These are phyloP conservation scores for Apiotrichum sp. DNA, from an alignment of 1,284 basidiomycete species.

Conservation along the genomic window DNA sequence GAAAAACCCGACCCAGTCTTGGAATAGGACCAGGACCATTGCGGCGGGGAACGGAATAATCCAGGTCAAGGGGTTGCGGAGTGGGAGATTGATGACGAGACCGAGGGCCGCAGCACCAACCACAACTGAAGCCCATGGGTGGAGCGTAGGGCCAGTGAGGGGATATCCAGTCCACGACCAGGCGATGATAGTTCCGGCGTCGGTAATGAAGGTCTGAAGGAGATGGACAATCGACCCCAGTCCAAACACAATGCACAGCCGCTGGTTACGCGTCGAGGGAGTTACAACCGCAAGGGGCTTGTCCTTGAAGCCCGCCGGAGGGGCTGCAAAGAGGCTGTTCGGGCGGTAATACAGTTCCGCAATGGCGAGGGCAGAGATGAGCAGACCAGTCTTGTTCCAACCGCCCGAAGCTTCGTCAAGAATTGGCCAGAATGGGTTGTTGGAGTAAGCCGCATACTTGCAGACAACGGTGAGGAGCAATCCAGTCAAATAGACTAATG, in stretches of 20 bases:
- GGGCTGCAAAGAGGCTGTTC: slow-evolving; percentile 29
- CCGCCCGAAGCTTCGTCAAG: slow-evolving; percentile 62
- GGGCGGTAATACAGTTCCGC: slow-evolving; percentile 39
- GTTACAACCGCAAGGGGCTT: slow-evolving; percentile 11
- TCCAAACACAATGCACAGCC: slow-evolving; percentile 48
- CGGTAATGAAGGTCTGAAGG: slow-evolving; percentile 70
- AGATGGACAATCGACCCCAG: slow-evolving; percentile 70
- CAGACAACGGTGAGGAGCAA: slow-evolving; percentile 63
- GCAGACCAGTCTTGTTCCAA: slow-evolving; percentile 63
- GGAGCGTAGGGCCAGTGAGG: slow-evolving; percentile 64
- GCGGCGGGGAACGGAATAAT: slow-evolving; percentile 28
- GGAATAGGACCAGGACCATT: slow-evolving; percentile 57
- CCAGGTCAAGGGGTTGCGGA: slow-evolving; percentile 2
- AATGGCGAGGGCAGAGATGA: slow-evolving; percentile 38
- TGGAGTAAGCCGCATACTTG: slow-evolving; percentile 71
- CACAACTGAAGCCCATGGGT: slow-evolving; percentile 65
- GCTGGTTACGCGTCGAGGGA: slow-evolving; percentile 12
- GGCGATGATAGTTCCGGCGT: slow-evolving; percentile 74
- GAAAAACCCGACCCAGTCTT: slow-evolving; percentile 67
- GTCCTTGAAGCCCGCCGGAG: slow-evolving; percentile 14
- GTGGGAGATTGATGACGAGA: slow-evolving; percentile 49
- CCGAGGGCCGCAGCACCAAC: slow-evolving; percentile 62
- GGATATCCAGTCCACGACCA: slow-evolving; percentile 93
- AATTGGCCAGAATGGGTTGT: slow-evolving; percentile 84
- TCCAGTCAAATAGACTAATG: slow-evolving; percentile 59